Conservation (phyloP, 768 basidiomycete genomes). For the Termitomyces sp. region DNA sequence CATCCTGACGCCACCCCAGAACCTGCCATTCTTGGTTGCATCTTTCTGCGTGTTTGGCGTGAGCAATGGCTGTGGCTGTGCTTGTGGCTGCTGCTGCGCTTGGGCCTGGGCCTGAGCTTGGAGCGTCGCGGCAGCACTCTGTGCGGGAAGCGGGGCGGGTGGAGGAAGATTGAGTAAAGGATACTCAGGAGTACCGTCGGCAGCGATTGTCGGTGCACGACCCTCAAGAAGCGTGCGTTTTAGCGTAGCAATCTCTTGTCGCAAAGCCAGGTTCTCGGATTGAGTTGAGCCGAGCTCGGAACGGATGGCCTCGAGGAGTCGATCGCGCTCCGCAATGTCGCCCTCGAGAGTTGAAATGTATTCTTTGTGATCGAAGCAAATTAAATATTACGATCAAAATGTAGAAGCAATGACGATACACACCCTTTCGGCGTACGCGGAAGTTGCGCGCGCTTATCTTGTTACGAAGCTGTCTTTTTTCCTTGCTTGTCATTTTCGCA, state of each 20-base stretch:
- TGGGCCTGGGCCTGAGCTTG: constrained; percentile 9
- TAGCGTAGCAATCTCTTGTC: constrained; percentile 69
- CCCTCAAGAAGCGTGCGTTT: constrained; percentile 73
- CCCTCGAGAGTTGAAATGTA: constrained; percentile 93
- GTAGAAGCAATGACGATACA: constrained; percentile 15
- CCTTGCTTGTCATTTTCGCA: constrained; percentile 91
- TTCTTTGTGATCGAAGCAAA: constrained; percentile 40
- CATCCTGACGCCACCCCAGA: constrained; percentile 74
- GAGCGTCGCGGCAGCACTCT: constrained; percentile 31
- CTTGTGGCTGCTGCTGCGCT: constrained; percentile 11
- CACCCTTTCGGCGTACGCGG: constrained; percentile 90
- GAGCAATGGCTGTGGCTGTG: constrained; percentile 24
- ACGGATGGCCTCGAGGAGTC: constrained; percentile 82
- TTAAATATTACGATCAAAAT: constrained; percentile 3
- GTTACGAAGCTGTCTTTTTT: constrained; percentile 93
- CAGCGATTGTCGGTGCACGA: constrained; percentile 33
- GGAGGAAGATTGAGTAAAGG: constrained; percentile 42
- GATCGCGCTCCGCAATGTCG: constrained; percentile 90
- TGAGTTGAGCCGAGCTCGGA: constrained; percentile 74
- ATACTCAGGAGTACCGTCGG: constrained; percentile 10
- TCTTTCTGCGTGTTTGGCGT: constrained; percentile 78
- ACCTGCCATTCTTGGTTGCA: constrained; percentile 41
- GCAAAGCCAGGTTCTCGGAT: constrained; percentile 78
- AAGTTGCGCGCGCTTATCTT: constrained; percentile 97
- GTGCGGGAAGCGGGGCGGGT: constrained; percentile 40